These are phyloP conservation scores for Citrullus amarus DNA, from an alignment of 306 rosid genomes.

Conservation along the genomic window DNA sequence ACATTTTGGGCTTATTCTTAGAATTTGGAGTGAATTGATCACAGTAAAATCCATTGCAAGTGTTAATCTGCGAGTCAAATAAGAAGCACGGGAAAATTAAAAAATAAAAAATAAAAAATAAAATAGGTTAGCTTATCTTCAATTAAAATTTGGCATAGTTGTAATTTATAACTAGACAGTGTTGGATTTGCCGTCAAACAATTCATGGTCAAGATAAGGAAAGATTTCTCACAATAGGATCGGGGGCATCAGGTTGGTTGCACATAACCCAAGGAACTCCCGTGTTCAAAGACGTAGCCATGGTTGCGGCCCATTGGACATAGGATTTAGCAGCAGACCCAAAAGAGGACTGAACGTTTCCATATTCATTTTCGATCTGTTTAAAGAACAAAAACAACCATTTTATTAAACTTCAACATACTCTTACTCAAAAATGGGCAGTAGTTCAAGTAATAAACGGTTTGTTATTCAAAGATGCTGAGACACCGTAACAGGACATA, in stretches of 20 bases:
- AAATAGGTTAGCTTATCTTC: too few species aligned
- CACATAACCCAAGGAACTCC: slow-evolving; percentile 99
- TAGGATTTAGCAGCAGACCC: slow-evolving; percentile 68
- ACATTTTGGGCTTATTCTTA: slow-evolving; percentile 63
- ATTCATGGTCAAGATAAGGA: not conserved
- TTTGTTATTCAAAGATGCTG: not conserved
- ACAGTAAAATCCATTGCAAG: slow-evolving; percentile 87
- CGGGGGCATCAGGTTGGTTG: slow-evolving; percentile 82
- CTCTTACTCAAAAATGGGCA: not conserved
- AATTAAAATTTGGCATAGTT: not conserved
- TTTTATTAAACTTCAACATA: not conserved
- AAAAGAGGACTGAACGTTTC: slow-evolving; percentile 30
- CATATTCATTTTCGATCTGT: slow-evolving; percentile 92
- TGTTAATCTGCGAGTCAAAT: slow-evolving; percentile 40
- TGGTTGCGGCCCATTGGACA: slow-evolving; percentile 74
- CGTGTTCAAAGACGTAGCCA: slow-evolving; percentile 78
- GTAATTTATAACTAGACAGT: not conserved
- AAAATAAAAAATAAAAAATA: not conserved
- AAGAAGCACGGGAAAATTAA: not conserved
- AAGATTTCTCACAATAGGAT: slow-evolving; percentile 62
- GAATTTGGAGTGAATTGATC: slow-evolving; percentile 83
- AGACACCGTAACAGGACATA: not conserved
- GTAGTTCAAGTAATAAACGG: not conserved
- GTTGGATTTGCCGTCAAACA: not conserved
- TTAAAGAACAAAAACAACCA: not conserved